These are phyloP conservation scores for Podaxis sp. DNA, from an alignment of 768 basidiomycete species.

Conservation along the genomic window DNA sequence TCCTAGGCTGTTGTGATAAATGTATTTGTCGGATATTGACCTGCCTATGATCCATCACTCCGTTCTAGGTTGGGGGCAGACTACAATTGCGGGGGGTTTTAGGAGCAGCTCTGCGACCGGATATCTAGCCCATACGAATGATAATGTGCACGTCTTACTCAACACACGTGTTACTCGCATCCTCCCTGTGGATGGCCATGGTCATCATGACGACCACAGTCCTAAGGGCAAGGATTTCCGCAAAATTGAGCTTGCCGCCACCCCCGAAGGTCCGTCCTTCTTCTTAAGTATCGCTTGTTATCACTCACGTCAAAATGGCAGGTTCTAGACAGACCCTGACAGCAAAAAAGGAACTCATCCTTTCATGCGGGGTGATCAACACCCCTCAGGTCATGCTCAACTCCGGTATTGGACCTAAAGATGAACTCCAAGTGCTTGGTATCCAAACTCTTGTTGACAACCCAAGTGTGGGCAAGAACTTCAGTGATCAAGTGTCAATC, in stretches of 20 bases:
- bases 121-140: slow-evolving; percentile 20
- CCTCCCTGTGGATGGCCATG: slow-evolving; percentile 21
- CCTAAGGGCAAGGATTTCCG: not conserved
- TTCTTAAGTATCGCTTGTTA: not conserved
- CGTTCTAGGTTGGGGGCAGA: slow-evolving; percentile 20
- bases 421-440: slow-evolving; percentile 18
- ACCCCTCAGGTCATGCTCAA: slow-evolving; percentile 30
- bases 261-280: not conserved
- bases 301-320: not conserved
- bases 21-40: not conserved
- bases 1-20: not conserved
- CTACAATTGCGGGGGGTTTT: slow-evolving; percentile 19
- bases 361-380: slow-evolving; percentile 31
- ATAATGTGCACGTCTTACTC: slow-evolving; percentile 26
- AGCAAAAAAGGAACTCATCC: slow-evolving; percentile 32
- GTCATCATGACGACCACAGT: slow-evolving; percentile 21
- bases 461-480: slow-evolving; percentile 16
- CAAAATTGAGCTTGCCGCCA: not conserved
- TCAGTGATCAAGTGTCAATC: slow-evolving; percentile 23
- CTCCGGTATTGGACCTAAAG: slow-evolving; percentile 31
- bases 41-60: not conserved
- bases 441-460: slow-evolving; percentile 17
- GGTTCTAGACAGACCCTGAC: slow-evolving; percentile 13
- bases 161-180: slow-evolving; percentile 15
- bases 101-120: slow-evolving; percentile 24